Base-by-base conservation (phyloP, 2,329 filamentous ascomycete genomes). In the Exophiala xenobiotica region DNA sequence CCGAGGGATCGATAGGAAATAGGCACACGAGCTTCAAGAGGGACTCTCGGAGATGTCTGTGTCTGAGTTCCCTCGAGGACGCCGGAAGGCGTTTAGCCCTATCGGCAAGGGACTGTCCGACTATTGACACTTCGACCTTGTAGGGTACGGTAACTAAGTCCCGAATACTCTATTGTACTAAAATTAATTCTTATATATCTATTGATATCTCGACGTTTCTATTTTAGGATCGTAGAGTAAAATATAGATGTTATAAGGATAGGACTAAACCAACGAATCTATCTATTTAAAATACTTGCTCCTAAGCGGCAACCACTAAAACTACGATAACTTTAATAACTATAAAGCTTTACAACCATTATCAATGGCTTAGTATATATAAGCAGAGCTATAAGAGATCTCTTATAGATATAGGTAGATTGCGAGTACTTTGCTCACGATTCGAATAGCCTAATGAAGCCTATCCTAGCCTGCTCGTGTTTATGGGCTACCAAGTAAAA, bases 401-500 rank as follows among this genome's bases (percentile, higher is more conserved):
- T 18, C 35, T 38, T 12, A 38, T 38, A 12, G 35, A 38, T 16
- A 38, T 16, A 38, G 35, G 35, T 38, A 38, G 35, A 38, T 38
- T 38, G 35, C 6, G 19, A 16, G 19, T 11, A 16, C n/a, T 38
- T 12, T 5, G 35, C 19, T 38, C 35, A 38, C 35, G 35, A 9
- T 38, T 16, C 19, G 35, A 38, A 16, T 16, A 38, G 35, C 35
- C 18, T 16, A 16, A 38, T 9, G 35, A 38, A 16, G 14, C 35
- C 35, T 38, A 16, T 38, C 55, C 53, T 20, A 62, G 56, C 42
- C 53, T 62, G 40, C 54, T 63, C 26, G 45, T 62, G 19, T 44
- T 62, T 18, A 56, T 63, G 49, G 48, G 61, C 23, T 58, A 63
- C 56, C 58, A 18, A 56, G 56, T 46, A 29, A 65, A 64, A 52